Evolutionary conservation across 257 asterid species (phyloP), one percentile per base, ranked within the genome.

Genomic region (Solanum bulbocastanum): DNA sequence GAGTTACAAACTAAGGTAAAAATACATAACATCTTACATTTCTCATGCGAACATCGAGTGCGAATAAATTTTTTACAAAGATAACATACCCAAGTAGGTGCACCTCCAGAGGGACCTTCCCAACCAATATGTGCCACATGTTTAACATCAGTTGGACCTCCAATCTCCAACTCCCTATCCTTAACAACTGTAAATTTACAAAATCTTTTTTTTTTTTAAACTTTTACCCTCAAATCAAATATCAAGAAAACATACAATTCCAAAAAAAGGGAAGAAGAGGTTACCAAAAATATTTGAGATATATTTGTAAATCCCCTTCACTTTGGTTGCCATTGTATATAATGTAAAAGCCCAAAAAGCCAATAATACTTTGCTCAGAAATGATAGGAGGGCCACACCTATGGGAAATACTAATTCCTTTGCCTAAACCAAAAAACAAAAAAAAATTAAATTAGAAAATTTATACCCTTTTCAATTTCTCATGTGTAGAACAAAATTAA

Each of bases 91-190:
- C 98, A 94, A 88, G 92, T 87, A 60, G 98, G 98, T 30, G 93
- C 92, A 90, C 58, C 91, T 1, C 95, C 96, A 74, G 93, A 79
- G 65, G 93, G 90, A 66, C 96, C 94, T 86, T 96, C 98, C 96
- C 98, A 96, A 49, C 98, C 98, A 88, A 96, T 94, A 87, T 96
- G 98, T 37, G 98, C 95, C 91, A 96, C 96, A 90, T 96, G 98
- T 92, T 96, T 95, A 87, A 95, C 98, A 88, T 96, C 98, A 46
- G 98, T 96, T 6, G 98, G 98, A 46, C 82, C 89, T 62, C 98
- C 98, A 85, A 96, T 96, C 90, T 96, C 98, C 5, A 95, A 91
- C 88, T 94, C 96, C 66, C 95, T 95, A 87, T 96, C 98, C 93
- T 94, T 94, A 79, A 89, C 93, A 76, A 93, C 96, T 93, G 89